Conservation (phyloP, 192 early-diverging fungal species). For the Linnemannia exigua region DNA sequence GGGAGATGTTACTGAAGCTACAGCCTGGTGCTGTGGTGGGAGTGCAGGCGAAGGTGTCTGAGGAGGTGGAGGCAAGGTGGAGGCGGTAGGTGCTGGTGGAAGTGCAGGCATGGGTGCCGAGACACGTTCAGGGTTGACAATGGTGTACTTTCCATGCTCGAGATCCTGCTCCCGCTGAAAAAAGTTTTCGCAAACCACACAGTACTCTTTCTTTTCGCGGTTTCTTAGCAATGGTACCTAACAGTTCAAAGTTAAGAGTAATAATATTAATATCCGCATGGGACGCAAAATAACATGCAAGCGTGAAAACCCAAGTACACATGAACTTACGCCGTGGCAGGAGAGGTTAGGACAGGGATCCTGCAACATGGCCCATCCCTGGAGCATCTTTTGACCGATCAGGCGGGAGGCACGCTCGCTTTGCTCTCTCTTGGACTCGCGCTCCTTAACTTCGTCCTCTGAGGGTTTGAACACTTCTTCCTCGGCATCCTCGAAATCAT, state of each 20-base stretch:
- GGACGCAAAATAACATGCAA: background rate
- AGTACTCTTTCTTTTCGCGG: slow-evolving; percentile 59
- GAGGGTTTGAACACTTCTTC: slow-evolving; percentile 49
- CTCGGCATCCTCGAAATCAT: slow-evolving; percentile 52
- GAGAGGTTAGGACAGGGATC: slow-evolving; percentile 66
- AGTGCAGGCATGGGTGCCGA: slow-evolving; percentile 12
- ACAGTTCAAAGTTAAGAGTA: background rate
- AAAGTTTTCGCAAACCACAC: slow-evolving; percentile 59
- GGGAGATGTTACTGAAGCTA: slow-evolving; percentile 14
- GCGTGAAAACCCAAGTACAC: background rate
- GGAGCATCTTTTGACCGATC: slow-evolving; percentile 70
- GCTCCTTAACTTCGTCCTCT: slow-evolving; percentile 46
- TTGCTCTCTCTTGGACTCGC: slow-evolving; percentile 58
- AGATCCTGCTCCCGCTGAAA: slow-evolving; percentile 52
- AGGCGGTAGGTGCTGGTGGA: background rate
- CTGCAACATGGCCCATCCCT: slow-evolving; percentile 69
- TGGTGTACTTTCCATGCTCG: slow-evolving; percentile 49
- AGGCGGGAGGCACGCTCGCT: slow-evolving; percentile 63
- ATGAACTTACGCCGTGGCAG: slow-evolving; percentile 63
- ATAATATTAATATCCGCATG: background rate
- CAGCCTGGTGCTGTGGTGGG: slow-evolving; percentile 13
- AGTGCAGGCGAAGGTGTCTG: slow-evolving; percentile 16
- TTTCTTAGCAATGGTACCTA: slow-evolving; percentile 54
- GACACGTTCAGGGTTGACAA: slow-evolving; percentile 43
- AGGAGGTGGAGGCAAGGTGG: slow-evolving; percentile 24